phyloP scores from a whole-genome alignment of 352 stramenopile species.

The Phytophthora hybrid region DNA sequence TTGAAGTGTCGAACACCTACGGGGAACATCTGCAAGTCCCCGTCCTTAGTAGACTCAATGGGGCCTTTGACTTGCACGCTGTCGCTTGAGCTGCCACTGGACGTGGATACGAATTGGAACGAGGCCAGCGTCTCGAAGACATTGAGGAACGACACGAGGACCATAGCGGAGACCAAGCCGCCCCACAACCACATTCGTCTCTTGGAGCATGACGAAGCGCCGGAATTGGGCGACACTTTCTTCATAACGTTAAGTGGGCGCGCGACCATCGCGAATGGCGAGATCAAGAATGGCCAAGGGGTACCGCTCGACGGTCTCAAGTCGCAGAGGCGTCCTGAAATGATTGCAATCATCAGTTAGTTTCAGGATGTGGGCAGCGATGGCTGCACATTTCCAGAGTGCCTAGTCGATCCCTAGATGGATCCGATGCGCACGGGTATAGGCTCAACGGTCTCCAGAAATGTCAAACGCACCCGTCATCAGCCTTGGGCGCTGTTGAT shows the following conservation, averaged over 20 bases:
- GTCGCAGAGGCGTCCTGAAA: neutral
- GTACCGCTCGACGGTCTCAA: slow-evolving; percentile 11
- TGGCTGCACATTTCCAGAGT: slow-evolving; percentile 4
- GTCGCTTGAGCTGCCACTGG: neutral
- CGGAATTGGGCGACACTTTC: slow-evolving; percentile 5
- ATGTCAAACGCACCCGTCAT: slow-evolving; percentile 22
- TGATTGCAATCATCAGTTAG: slow-evolving; percentile 10
- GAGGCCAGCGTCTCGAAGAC: slow-evolving; percentile 25
- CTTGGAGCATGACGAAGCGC: slow-evolving; percentile 14
- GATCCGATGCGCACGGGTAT: slow-evolving; percentile 9
- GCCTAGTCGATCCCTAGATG: slow-evolving; percentile 19
- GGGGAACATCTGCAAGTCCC: slow-evolving; percentile 24
- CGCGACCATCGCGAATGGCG: slow-evolving; percentile 4
- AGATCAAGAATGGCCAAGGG: slow-evolving; percentile 18
- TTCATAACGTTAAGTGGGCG: slow-evolving; percentile 13
- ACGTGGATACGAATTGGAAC: slow-evolving; percentile 3
- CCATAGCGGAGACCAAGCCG: slow-evolving; percentile 25
- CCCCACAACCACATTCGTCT: slow-evolving; percentile 23
- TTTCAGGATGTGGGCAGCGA: neutral
- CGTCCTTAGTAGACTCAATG: neutral
- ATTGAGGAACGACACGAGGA: slow-evolving; percentile 25
- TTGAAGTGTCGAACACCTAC: slow-evolving; percentile 6
- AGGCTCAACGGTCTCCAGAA: neutral
- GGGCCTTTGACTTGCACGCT: neutral
- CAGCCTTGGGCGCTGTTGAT: neutral